Conservation (phyloP, 1,284 basidiomycete genomes). For the Cryptococcus sp. region DNA sequence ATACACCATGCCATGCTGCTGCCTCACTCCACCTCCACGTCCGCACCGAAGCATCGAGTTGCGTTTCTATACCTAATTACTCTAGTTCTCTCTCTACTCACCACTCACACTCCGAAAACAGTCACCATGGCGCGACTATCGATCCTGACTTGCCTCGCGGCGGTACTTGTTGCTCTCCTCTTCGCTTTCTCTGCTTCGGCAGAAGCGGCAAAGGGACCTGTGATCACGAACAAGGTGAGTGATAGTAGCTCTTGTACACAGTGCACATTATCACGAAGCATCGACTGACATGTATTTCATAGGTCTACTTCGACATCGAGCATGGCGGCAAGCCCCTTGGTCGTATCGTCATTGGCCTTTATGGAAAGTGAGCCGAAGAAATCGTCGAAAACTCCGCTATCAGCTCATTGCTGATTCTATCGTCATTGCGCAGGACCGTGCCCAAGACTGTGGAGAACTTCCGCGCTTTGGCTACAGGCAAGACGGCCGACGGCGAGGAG, state of each 20-base stretch:
- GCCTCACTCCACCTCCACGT: too few species aligned
- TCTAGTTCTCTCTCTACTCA: too few species aligned
- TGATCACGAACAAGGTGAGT: constrained; percentile 72
- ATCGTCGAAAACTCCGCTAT: neutral
- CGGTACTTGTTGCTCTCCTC: constrained; percentile 66
- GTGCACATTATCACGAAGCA: neutral
- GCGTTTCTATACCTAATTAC: too few species aligned
- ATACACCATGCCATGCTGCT: too few species aligned
- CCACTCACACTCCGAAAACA: neutral
- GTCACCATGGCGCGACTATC: constrained; percentile 59
- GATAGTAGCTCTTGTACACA: neutral
- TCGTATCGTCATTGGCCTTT: constrained; percentile 79
- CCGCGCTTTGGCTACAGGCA: constrained; percentile 68
- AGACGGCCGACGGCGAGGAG: constrained; percentile 72
- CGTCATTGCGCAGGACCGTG: constrained; percentile 65
- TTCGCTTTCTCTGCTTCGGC: constrained; percentile 37
- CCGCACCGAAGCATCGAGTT: too few species aligned
- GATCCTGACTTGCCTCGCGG: constrained; percentile 64
- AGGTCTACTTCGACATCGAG: constrained; percentile 88
- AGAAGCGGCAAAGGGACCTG: constrained; percentile 60
- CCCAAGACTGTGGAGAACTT: constrained; percentile 72
- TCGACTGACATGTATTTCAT: neutral
- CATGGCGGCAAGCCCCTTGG: constrained; percentile 82
- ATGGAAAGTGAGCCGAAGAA: constrained; percentile 62
- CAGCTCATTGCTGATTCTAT: neutral